Percentiles rank a stretch among this genome's conserved stretches.
These are phyloP conservation scores for Paramecium biaurelia DNA, from an alignment of 73 alveolate species.

Conservation along the genomic window DNA sequence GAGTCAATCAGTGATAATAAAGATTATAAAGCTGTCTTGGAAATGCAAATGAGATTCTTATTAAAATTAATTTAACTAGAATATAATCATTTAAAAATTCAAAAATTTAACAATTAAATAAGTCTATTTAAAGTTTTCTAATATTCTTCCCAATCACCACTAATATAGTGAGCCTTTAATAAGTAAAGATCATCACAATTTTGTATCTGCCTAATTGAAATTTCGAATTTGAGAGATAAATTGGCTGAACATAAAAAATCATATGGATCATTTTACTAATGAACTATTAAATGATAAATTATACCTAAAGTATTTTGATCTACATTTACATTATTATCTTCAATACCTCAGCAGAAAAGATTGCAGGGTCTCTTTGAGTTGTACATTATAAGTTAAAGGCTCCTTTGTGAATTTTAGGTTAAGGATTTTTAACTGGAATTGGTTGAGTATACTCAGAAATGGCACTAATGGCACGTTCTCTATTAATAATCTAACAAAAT, in stretches of 20 bases:
- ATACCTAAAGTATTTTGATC: neutral
- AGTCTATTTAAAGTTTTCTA: constrained; percentile 1
- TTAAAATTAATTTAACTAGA: neutral
- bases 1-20: neutral
- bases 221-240: neutral
- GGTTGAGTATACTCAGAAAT: neutral
- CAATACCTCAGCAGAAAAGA: neutral
- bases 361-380: constrained; percentile 53
- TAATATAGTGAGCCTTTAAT: neutral
- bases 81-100: neutral
- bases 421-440: neutral
- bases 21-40: neutral
- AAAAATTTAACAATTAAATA: neutral
- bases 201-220: neutral
- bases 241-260: neutral
- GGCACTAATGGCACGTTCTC: constrained; percentile 24
- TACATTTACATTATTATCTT: neutral
- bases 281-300: neutral
- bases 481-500: neutral
- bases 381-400: constrained; percentile 41
- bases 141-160: constrained; percentile 22
- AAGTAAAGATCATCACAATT: constrained; percentile 16
- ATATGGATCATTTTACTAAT: neutral
- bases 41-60: neutral
- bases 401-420: constrained; percentile 52